Base-by-base conservation (phyloP, 805 yeast genomes). In the Saccharomycopsis fermentans region DNA sequence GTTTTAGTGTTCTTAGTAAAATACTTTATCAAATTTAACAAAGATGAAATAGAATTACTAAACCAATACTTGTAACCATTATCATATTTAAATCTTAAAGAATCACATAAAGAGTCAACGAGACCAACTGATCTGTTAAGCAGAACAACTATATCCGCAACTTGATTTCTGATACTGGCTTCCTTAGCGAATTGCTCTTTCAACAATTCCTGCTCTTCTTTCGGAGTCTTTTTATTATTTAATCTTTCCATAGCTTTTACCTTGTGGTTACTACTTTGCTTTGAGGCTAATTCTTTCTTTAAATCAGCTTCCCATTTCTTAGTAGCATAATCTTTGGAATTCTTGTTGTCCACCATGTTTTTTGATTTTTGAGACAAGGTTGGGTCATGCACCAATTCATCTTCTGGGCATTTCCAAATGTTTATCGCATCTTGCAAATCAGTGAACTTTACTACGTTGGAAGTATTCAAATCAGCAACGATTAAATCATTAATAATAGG, bases 251-350 rank as follows among this genome's bases (percentile, higher is more conserved):
- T 43, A 9, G 50, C 50, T 21, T 9, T 43, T 5, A 43, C 50
- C n/a, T 43, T 43, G 11, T 11, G 16, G 24, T 65, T 56, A 43
- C 59, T 65, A 12, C 56, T 59, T n/a, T 67, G 64, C 62, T 79
- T 77, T 68, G 83, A 83, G 56, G 77, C 76, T 39, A 90, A 75
- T 66, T 90, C 92, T 62, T 82, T 82, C 65, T 92, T 81, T 35
- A 94, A 79, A 55, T 80, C 80, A 64, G 85, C 90, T 68, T 94
- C 99, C 98, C 98, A 92, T 69, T 88, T 83, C 60, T 80, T 73
- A 1, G 91, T 86, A 65, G 86, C 96, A 65, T 89, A 89, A 66
- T 90, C 96, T 67, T 84, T 90, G 0, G 88, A 74, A 68, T 88
- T 88, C 68, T 87, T 88, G 67, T 81, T 81, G 14, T 82, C 81